Conservation (phyloP, 306 rosid species). For the Prunus armeniaca region DNA sequence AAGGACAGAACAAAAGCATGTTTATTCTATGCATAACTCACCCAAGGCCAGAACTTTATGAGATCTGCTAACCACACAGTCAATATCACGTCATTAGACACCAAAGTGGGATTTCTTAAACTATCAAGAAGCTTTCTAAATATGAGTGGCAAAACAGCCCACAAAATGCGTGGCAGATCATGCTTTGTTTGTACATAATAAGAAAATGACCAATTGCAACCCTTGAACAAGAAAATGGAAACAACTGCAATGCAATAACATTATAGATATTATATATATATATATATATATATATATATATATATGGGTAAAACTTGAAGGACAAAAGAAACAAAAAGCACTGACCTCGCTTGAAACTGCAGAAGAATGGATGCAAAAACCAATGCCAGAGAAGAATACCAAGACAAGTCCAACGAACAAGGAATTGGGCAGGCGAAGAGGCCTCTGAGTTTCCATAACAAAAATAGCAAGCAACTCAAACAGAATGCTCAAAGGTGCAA, state of each 20-base stretch:
- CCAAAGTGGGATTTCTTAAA: not conserved
- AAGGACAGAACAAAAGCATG: too few species aligned
- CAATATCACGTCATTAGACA: not conserved
- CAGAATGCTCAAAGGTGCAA: too few species aligned
- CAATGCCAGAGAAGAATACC: slow-evolving; percentile 26
- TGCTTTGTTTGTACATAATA: not conserved
- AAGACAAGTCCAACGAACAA: slow-evolving; percentile 35
- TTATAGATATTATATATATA: too few species aligned
- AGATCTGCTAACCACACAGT: not conserved
- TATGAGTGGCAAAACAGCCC: not conserved
- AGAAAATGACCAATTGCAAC: too few species aligned
- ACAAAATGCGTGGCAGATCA: not conserved
- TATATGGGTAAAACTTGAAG: not conserved
- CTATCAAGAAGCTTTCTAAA: not conserved
- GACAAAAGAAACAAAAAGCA: not conserved
- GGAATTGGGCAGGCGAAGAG: slow-evolving; percentile 21
- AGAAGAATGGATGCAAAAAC: slow-evolving; percentile 32
- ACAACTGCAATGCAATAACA: not conserved
- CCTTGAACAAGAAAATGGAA: not conserved
- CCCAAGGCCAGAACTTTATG: not conserved
- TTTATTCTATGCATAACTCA: too few species aligned
- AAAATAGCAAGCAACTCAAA: slow-evolving; percentile 16
- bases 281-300: too few species aligned
- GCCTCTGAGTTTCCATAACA: slow-evolving; percentile 26
- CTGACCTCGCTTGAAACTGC: slow-evolving; percentile 54